Base-by-base conservation (phyloP, 331 rosid genomes). In the Malus hybrid region DNA sequence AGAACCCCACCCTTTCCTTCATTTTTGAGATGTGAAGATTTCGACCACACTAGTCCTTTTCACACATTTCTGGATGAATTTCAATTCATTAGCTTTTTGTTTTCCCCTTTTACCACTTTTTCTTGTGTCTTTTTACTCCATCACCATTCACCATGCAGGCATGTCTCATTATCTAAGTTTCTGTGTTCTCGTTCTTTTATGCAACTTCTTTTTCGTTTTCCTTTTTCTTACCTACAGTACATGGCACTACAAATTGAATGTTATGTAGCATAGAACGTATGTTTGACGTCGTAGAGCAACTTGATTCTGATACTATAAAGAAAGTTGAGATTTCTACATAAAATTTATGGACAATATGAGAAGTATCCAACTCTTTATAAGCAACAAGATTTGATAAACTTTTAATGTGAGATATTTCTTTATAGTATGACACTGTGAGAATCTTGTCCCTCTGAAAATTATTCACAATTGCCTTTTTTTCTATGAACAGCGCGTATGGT, bases 1-100 rank as follows among this genome's bases (percentile, higher is more conserved):
- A 48, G 19, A 31, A 12, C 71, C 71, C 54, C 48, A 10, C 48
- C 48, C 48, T 3, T 42, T 10, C 57, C 24, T 67, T 22, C 27
- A 59, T 5, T 59, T 59, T 22, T 59, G 34, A 62, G n/a, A 62
- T 62, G 36, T 33, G 36, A 19, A 16, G 27, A 65, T 57, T 65
- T 61, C 76, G 28, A 74, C 82, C 82, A 46, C 67, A 76, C 5
- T 34, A 18, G 77, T 77, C 82, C 54, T 62, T 82, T 62, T 82
- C 82, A 67, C 82, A 67, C n/a, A 18, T 54, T 50, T 22, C 63
- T 77, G 29, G 20, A 33, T 28, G 31, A 5, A 9, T 65, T 64
- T 62, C 22, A 50, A 71, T 71, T 71, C 65, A 13, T 71, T 22
- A 56, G 34, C 56, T 36, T 22, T 57, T 57, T 77, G 62, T 34